These are phyloP conservation scores for Trichophyton equinum DNA, from an alignment of 2,329 filamentous ascomycete genomes.

Conservation along the genomic window DNA sequence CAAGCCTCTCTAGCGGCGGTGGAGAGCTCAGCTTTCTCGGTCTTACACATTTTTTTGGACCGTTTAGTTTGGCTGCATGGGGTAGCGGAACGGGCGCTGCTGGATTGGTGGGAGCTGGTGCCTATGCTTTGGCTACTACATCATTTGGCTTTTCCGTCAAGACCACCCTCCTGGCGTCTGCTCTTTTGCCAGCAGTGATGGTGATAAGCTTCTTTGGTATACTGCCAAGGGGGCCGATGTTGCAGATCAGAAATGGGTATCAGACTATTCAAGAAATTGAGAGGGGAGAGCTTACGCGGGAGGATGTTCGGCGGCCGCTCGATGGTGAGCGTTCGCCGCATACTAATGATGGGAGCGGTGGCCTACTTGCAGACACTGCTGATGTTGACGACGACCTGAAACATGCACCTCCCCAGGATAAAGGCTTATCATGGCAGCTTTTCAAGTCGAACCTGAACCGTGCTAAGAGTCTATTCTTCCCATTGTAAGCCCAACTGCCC, in stretches of 20 bases:
- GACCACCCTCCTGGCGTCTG: constrained; percentile 62
- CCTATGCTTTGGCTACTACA: constrained; percentile 78
- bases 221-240: constrained; percentile 56
- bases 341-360: constrained; percentile 21
- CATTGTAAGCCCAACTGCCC: constrained; percentile 40
- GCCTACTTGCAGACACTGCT: constrained; percentile 19
- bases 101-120: constrained; percentile 70
- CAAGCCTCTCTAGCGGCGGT: constrained; percentile 71
- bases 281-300: constrained; percentile 12
- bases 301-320: constrained; percentile 13
- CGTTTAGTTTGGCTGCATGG: constrained; percentile 78
- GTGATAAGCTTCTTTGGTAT: constrained; percentile 73
- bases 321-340: constrained; percentile 24
- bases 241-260: constrained; percentile 42
- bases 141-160: constrained; percentile 63
- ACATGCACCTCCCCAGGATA: background rate
- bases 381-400: constrained; percentile 5
- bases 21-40: constrained; percentile 87
- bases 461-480: constrained; percentile 57
- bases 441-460: constrained; percentile 49
- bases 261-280: constrained; percentile 38
- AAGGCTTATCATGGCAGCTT: constrained; percentile 20
- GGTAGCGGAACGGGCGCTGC: constrained; percentile 84
- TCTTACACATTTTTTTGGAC: constrained; percentile 85
- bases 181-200: constrained; percentile 68